phyloP scores from a whole-genome alignment of 257 asterid species.

The Verbena officinalis region DNA sequence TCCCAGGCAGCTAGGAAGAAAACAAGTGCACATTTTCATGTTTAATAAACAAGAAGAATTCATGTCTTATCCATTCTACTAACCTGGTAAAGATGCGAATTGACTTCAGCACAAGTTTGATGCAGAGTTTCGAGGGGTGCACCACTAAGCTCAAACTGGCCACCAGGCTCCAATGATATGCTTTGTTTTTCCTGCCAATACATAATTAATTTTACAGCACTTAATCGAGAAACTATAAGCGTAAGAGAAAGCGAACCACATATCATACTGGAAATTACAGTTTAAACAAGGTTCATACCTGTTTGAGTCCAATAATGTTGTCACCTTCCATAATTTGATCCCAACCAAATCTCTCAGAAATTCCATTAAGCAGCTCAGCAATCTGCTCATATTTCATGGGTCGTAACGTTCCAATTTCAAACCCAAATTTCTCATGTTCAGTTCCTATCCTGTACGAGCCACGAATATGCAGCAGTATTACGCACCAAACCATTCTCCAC shows the following conservation, averaged over 20 bases:
- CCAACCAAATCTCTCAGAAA: constrained; percentile 87
- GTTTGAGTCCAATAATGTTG: constrained; percentile 72
- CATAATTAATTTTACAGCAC: constrained; percentile 1
- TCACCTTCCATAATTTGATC: constrained; percentile 75
- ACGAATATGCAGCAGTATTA: background rate
- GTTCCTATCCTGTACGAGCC: constrained; percentile 67
- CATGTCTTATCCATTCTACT: constrained; percentile 26
- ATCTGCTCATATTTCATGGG: constrained; percentile 82
- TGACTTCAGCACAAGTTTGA: constrained; percentile 85
- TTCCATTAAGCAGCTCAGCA: constrained; percentile 61
- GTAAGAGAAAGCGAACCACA: background rate
- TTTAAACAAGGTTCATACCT: constrained; percentile 39
- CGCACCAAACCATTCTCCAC: background rate
- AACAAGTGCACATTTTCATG: background rate
- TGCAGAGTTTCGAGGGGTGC: constrained; percentile 83
- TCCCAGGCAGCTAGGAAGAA: background rate
- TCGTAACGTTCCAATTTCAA: constrained; percentile 55
- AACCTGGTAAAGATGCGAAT: constrained; percentile 78
- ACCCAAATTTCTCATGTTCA: constrained; percentile 86
- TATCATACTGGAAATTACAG: constrained; percentile 1
- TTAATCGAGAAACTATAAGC: background rate
- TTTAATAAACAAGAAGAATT: background rate
- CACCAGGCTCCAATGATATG: constrained; percentile 83
- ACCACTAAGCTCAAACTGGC: constrained; percentile 85
- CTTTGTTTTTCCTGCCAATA: constrained; percentile 68